Base-by-base conservation (phyloP, 2,329 filamentous ascomycete species). In the Scleromitrula shiraiana region DNA sequence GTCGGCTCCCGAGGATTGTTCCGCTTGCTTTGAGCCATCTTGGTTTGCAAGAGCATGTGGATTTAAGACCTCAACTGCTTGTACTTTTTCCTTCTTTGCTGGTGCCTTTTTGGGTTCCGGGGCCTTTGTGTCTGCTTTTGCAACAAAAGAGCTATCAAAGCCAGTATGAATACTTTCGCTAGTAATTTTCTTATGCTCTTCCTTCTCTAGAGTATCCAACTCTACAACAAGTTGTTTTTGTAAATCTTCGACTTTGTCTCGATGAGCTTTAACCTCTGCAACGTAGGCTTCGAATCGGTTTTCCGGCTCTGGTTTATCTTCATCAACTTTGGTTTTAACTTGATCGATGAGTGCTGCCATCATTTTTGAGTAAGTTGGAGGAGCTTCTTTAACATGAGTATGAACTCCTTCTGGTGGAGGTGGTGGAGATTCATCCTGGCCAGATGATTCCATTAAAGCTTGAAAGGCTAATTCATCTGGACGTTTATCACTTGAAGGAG, bases 331-430 rank as follows among this genome's bases (percentile, higher is more conserved):
- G 61, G 54, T 54, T 67, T 95, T 96, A 35, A 97, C 89, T 67
- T 95, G 86, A 61, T 98, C 93, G 17, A 97, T 77, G 59, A 98
- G 68, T n/a, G 83, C 81, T n/a, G 87, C 87, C 85, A 98, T 90
- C 93, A 98, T 98, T 72, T 94, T 88, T 32, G 88, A 93, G 64
- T 95, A 98, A 12, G 83, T 85, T 0, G 87, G 88, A 59, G 87
- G 88, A 59, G 87, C 80, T 61, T 76, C 64, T 24, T 82, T 81
- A 58, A 84, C 81, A 46, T 88, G 75, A 35, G 76, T 75, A 62
- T 94, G 84, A 23, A 96, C 84, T 39, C 87, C 89, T 56, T 82
- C 83, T 2, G 90, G 90, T 20, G 85, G 74, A 41, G 78, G 74
- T 7, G 85, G 82, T 3, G 88, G 86, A 53, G 80, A 79, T 63